These are phyloP conservation scores for Colletotrichum limetticola DNA, from an alignment of 2,329 filamentous ascomycete genomes.

Conservation along the genomic window DNA sequence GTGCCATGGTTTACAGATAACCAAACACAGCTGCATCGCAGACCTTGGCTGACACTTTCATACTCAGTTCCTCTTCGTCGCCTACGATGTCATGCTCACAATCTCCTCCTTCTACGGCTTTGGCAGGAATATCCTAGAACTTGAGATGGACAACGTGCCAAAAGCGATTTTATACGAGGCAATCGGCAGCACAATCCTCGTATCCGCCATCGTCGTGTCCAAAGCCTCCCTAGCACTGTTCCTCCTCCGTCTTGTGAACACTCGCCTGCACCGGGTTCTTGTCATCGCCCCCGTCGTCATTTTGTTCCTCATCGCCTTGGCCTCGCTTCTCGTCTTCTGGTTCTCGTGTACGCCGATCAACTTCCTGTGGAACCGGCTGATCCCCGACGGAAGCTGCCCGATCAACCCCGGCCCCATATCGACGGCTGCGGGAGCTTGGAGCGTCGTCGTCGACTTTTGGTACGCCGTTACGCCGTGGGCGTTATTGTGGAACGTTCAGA, in stretches of 20 bases:
- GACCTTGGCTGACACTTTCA: background rate
- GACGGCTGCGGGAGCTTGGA: slow-evolving; percentile 27
- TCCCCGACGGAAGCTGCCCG: slow-evolving; percentile 15
- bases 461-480: slow-evolving; percentile 55
- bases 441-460: slow-evolving; percentile 49
- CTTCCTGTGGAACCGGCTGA: slow-evolving; percentile 30
- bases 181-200: slow-evolving; percentile 32
- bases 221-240: slow-evolving; percentile 33
- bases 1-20: background rate
- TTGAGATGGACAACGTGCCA: slow-evolving; percentile 6
- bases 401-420: slow-evolving; percentile 31
- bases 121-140: slow-evolving; percentile 21
- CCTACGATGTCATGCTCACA: slow-evolving; percentile 32
- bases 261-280: slow-evolving; percentile 14
- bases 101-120: slow-evolving; percentile 29
- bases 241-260: slow-evolving; percentile 28
- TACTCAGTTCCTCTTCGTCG: slow-evolving; percentile 17
- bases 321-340: slow-evolving; percentile 31
- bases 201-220: slow-evolving; percentile 29
- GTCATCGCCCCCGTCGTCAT: slow-evolving; percentile 23
- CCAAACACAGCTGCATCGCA: background rate
- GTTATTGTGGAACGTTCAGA: slow-evolving; percentile 55
- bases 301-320: slow-evolving; percentile 10
- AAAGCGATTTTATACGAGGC: slow-evolving; percentile 30
- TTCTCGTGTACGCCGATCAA: slow-evolving; percentile 25